Evolutionary conservation across 768 basidiomycete species (phyloP), one percentile per base, ranked within the genome.

Genomic region (Paxillus rubicundulus): DNA sequence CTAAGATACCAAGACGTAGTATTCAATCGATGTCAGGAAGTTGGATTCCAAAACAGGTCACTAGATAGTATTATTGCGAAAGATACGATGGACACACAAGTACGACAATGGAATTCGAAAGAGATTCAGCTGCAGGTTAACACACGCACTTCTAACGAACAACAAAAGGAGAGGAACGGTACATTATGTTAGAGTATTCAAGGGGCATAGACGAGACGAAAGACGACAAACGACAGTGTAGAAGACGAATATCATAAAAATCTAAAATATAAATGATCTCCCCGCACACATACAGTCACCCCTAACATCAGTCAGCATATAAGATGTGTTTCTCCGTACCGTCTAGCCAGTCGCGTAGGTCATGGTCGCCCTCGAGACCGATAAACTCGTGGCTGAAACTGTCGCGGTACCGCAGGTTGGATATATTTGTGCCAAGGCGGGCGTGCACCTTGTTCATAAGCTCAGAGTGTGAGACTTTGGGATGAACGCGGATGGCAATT

Each of bases 401-500:
- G 61, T 89, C 84, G 30, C 91, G 83, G 69, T 88, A 98, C 59
- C 82, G 78, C 56, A 98, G 74, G 39, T 74, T 72, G 9, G 65
- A 73, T 33, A 96, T 77, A 72, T 88, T 86, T 13, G 78, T 79
- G 1, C 92, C 94, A 6, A 98, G 74, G 47, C 97, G 82, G 33
- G 87, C 81, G 61, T 92, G 85, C 32, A 98, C 90, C 73, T 98
- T 99, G 46, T 85, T 89, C 78, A 97, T 86, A 55, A 99, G 77
- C 63, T 96, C 92, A 9, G 71, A 74, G 62, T 90, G 87, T 8
- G 89, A 84, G 37, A 98, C 94, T 47, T 80, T 82, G 20, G 97
- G 97, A 65, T 96, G 94, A 27, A 98, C 96, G 13, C 97, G 86
- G 50, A 98, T 97, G 4, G 97, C 97, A 57, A 98, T 93, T 49